Conservation (phyloP, 2,329 filamentous ascomycete genomes). For the Chrysoporthe puriensis region DNA sequence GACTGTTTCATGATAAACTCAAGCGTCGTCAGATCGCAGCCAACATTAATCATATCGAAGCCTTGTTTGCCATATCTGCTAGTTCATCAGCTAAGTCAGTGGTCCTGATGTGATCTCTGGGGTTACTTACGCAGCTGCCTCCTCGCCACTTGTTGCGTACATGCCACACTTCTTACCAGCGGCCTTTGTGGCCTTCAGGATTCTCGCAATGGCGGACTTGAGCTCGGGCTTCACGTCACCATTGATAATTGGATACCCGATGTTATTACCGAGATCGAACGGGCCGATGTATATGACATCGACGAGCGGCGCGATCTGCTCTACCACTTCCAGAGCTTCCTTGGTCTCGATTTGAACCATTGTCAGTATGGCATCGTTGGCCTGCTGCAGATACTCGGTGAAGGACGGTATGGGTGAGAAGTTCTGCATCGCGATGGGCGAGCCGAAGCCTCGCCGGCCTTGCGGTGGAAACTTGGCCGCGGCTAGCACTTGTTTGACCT, state of each 20-base stretch:
- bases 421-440: slow-evolving; percentile 56
- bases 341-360: slow-evolving; percentile 71
- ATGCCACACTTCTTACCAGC: slow-evolving; percentile 70
- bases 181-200: slow-evolving; percentile 59
- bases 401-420: slow-evolving; percentile 52
- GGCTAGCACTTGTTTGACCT: slow-evolving; percentile 53
- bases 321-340: slow-evolving; percentile 62
- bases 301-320: slow-evolving; percentile 65
- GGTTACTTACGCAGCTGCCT: slow-evolving; percentile 46
- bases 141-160: slow-evolving; percentile 59
- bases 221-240: slow-evolving; percentile 63
- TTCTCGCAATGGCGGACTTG: slow-evolving; percentile 59
- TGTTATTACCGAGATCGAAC: slow-evolving; percentile 68
- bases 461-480: slow-evolving; percentile 60
- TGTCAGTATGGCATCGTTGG: slow-evolving; percentile 61
- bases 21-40: slow-evolving; percentile 59
- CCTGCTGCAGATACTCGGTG: slow-evolving; percentile 60
- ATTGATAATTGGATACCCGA: slow-evolving; percentile 61
- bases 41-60: slow-evolving; percentile 65
- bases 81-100: neutral
- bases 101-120: neutral
- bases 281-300: slow-evolving; percentile 69
- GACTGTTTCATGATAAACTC: slow-evolving; percentile 50
- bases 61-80: slow-evolving; percentile 55
- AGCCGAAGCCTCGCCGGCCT: slow-evolving; percentile 59